Percentiles rank a stretch among this genome's conserved stretches.
Conservation (phyloP, 1,284 basidiomycete species). For the Sporisorium reilianum region DNA sequence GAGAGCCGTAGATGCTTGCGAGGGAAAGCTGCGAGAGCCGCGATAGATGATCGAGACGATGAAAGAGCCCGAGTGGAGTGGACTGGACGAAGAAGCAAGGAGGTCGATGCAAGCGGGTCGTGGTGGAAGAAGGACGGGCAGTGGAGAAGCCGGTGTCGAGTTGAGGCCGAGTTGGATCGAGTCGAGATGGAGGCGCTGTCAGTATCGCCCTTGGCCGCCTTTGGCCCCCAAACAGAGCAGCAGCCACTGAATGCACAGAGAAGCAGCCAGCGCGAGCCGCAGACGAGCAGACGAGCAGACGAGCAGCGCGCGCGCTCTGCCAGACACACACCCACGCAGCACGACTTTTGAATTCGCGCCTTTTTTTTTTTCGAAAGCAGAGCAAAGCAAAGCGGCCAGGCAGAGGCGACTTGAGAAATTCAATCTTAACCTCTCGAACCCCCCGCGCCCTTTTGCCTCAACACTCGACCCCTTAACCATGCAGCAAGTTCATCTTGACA, state of each 20-base stretch:
- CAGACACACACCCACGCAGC: neutral
- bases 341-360: neutral
- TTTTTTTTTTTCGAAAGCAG: neutral
- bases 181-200: conserved; percentile 3
- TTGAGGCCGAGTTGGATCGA: neutral
- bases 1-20: neutral
- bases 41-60: neutral
- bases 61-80: neutral
- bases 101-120: neutral
- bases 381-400: neutral
- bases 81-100: neutral
- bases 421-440: neutral
- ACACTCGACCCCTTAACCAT: neutral
- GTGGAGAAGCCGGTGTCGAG: neutral
- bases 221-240: neutral
- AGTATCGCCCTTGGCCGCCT: neutral
- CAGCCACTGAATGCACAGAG: neutral
- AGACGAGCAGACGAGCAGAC: too few species aligned
- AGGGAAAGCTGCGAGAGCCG: neutral
- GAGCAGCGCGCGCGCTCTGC: neutral
- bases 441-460: neutral
- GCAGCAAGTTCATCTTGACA: neutral
- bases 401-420: neutral
- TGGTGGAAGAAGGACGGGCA: neutral
- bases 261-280: neutral